phyloP scores from a whole-genome alignment of 352 stramenopile genomes.

The Phytopythium boreale region DNA sequence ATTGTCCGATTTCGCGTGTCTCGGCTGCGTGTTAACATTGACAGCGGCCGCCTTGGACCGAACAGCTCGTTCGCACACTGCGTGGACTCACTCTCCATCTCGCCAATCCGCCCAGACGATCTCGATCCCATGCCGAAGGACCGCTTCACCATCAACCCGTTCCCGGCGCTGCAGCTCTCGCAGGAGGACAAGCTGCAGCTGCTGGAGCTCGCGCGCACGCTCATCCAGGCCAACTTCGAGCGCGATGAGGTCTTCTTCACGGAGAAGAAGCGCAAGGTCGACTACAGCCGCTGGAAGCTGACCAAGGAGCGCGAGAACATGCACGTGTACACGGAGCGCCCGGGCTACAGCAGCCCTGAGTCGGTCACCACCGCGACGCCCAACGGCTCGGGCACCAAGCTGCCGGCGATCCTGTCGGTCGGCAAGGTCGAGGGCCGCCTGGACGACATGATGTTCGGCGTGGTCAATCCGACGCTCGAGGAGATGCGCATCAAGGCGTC shows the following conservation, averaged over 20 bases:
- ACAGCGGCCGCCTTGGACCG: neutral
- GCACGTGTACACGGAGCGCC: conserved; percentile 25
- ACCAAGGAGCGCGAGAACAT: conserved; percentile 25
- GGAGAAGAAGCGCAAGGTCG: conserved; percentile 14
- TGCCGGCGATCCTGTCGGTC: conserved; percentile 23
- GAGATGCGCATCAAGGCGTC: conserved; percentile 35
- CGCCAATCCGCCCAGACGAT: neutral
- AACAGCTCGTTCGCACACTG: neutral
- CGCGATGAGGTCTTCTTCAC: conserved; percentile 28
- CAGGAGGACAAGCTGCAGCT: conserved; percentile 19
- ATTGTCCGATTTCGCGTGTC: neutral
- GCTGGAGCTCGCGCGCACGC: conserved; percentile 20
- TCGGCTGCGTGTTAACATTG: neutral
- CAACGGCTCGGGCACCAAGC: conserved; percentile 14
- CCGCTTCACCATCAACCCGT: conserved; percentile 37
- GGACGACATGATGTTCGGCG: conserved; percentile 38
- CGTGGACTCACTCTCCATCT: neutral
- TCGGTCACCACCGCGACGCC: conserved; percentile 4
- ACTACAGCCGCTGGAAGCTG: conserved; percentile 28
- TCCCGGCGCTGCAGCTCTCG: conserved; percentile 22
- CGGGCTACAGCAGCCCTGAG: conserved; percentile 17
- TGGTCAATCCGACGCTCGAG: conserved; percentile 25
- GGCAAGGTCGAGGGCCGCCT: conserved; percentile 20
- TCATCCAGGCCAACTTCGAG: conserved; percentile 26
- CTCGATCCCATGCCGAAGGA: conserved; percentile 20